A percentile compares a stretch with the other conserved stretches of the same genome.
These are phyloP conservation scores for Cyclotella choctawhatcheeana DNA, from an alignment of 108 stramenopile species.

Conservation along the genomic window DNA sequence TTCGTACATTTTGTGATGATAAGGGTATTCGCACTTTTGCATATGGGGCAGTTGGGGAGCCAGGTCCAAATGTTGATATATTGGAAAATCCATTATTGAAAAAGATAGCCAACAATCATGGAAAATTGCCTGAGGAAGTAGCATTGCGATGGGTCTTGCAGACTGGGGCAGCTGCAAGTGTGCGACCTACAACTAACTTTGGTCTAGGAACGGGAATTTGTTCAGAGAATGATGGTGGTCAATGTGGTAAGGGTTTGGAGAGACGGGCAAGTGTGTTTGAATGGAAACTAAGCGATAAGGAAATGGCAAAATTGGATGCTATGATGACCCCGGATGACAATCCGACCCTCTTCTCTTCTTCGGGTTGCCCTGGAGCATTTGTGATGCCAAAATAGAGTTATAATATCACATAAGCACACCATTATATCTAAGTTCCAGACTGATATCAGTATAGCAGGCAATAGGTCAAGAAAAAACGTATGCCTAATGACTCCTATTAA, in stretches of 20 bases:
- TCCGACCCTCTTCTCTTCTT: conserved; percentile 59
- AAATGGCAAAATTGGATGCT: conserved; percentile 45
- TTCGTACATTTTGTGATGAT: conserved; percentile 44
- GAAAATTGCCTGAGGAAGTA: conserved; percentile 49
- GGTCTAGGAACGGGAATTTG: conserved; percentile 25
- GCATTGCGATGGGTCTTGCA: conserved; percentile 62
- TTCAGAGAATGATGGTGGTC: conserved; percentile 22
- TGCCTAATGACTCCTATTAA: too few species aligned
- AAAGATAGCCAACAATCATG: conserved; percentile 33
- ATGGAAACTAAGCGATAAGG: conserved; percentile 44
- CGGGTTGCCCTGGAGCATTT: conserved; percentile 56
- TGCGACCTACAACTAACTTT: conserved; percentile 54
- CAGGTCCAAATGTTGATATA: conserved; percentile 46
- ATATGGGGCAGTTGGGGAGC: conserved; percentile 60
- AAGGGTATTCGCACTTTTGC: conserved; percentile 59
- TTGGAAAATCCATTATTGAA: conserved; percentile 36
- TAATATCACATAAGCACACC: too few species aligned
- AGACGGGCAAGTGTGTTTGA: conserved; percentile 31
- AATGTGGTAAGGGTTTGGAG: conserved; percentile 37
- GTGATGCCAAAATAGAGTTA: conserved; percentile 8
- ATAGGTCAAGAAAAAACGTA: too few species aligned
- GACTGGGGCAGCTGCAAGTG: conserved; percentile 41
- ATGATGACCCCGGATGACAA: conserved; percentile 45
- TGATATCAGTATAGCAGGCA: too few species aligned
- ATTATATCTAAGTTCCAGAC: too few species aligned